These are phyloP conservation scores for Aspergillus pseudoglaucus DNA, from an alignment of 2,329 filamentous ascomycete genomes.

Conservation along the genomic window DNA sequence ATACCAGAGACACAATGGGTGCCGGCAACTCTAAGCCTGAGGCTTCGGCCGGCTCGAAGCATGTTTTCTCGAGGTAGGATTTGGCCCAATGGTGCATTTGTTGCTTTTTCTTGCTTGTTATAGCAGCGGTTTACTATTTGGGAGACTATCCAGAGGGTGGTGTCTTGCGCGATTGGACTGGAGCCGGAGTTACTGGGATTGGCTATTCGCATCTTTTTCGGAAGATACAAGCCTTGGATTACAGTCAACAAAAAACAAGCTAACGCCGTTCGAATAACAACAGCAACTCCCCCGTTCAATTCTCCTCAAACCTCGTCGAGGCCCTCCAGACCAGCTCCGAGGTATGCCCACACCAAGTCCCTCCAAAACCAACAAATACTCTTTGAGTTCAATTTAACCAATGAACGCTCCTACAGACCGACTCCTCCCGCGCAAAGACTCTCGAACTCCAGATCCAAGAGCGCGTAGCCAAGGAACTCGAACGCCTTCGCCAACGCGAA, in stretches of 20 bases:
- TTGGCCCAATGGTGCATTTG: neutral
- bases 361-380: slow-evolving; percentile 1
- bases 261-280: slow-evolving; percentile 15
- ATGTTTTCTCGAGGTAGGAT: slow-evolving; percentile 55
- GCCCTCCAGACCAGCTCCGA: slow-evolving; percentile 77
- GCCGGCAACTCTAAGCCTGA: slow-evolving; percentile 57
- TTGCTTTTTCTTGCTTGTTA: slow-evolving; percentile 4
- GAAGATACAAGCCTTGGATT: neutral
- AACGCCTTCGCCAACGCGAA: slow-evolving; percentile 67
- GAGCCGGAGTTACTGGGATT: neutral
- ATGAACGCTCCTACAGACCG: slow-evolving; percentile 56
- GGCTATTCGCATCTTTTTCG: neutral
- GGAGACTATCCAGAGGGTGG: neutral
- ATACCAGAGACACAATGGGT: slow-evolving; percentile 45
- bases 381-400: neutral
- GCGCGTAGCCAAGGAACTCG: slow-evolving; percentile 79
- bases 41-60: slow-evolving; percentile 45
- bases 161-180: neutral
- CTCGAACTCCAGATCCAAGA: slow-evolving; percentile 82
- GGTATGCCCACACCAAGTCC: slow-evolving; percentile 48
- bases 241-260: slow-evolving; percentile 2
- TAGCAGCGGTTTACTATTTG: neutral
- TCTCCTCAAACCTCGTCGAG: slow-evolving; percentile 78
- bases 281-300: slow-evolving; percentile 52
- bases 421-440: slow-evolving; percentile 74